Conservation (phyloP, 1,139 yeast species). For the Zygosaccharomyces sapae region DNA sequence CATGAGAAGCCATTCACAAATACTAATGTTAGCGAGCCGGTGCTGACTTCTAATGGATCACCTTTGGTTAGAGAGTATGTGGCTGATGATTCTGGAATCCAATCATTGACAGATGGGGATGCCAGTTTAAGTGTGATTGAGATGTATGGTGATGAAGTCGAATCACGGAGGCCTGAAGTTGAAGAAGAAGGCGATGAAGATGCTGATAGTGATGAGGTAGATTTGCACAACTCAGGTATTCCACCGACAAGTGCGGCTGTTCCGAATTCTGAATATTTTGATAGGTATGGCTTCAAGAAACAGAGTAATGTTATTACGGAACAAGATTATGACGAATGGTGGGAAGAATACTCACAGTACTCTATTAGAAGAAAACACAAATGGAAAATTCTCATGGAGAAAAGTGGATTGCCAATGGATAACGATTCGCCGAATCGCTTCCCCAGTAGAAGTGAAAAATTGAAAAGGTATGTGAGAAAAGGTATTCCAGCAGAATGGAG, state of each 20-base stretch:
- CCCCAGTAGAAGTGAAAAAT: conserved; percentile 79
- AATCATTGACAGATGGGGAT: conserved; percentile 19
- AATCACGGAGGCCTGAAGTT: conserved; percentile 15
- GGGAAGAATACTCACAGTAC: conserved; percentile 60
- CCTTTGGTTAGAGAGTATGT: conserved; percentile 11
- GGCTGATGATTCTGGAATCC: conserved; percentile 5
- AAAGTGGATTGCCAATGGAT: conserved; percentile 55
- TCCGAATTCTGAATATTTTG: conserved; percentile 41
- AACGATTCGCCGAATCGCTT: conserved; percentile 48
- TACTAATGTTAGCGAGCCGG: conserved; percentile 13
- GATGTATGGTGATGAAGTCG: conserved; percentile 28
- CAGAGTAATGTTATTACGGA: conserved; percentile 48
- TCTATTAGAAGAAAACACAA: conserved; percentile 60
- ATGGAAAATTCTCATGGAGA: conserved; percentile 66
- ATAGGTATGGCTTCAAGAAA: conserved; percentile 83
- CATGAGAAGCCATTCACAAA: conserved; percentile 15
- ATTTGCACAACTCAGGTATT: conserved; percentile 6
- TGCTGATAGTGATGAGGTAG: conserved; percentile 11
- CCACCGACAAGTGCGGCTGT: conserved; percentile 7
- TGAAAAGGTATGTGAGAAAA: conserved; percentile 76
- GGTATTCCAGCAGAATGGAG: conserved; percentile 98
- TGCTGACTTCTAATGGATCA: conserved; percentile 4
- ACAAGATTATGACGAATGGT: conserved; percentile 71
- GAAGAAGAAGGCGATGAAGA: conserved; percentile 14
- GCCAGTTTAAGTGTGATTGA: conserved; percentile 30